Conservation (phyloP, 306 rosid species). For the Cicer bijugum region DNA sequence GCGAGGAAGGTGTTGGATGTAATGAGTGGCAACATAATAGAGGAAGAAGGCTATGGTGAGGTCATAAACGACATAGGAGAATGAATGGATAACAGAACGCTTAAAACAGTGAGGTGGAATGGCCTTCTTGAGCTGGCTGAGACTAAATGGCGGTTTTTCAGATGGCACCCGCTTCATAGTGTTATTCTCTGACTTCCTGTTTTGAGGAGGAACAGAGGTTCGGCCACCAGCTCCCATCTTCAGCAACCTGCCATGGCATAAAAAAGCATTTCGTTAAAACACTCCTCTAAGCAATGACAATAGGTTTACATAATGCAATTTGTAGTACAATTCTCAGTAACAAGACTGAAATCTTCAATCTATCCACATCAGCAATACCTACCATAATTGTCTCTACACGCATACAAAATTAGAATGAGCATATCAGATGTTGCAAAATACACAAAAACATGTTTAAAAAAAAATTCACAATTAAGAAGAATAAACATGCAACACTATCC, state of each 20-base stretch:
- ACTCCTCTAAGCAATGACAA: background rate
- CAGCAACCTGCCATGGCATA: constrained; percentile 52
- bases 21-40: constrained; percentile 67
- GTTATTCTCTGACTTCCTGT: constrained; percentile 54
- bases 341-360: constrained; percentile 22
- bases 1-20: constrained; percentile 55
- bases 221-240: constrained; percentile 97
- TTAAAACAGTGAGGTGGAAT: constrained; percentile 85
- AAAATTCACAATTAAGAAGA: too few relatives aligned
- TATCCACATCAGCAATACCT: constrained; percentile 17
- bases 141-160: constrained; percentile 72
- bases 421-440: too few relatives aligned
- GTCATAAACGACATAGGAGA: constrained; percentile 75
- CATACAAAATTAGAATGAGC: background rate
- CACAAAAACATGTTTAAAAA: too few relatives aligned
- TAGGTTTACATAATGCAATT: background rate
- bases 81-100: constrained; percentile 75
- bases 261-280: constrained; percentile 11
- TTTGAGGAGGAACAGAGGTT: constrained; percentile 60
- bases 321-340: background rate
- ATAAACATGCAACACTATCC: background rate
- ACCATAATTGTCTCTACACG: background rate
- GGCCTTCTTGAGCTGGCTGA: constrained; percentile 76
- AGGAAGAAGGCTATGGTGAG: constrained; percentile 58
- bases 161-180: constrained; percentile 67